These are phyloP conservation scores for Colletotrichum cordylinicola DNA, from an alignment of 2,329 filamentous ascomycete genomes.

Conservation along the genomic window DNA sequence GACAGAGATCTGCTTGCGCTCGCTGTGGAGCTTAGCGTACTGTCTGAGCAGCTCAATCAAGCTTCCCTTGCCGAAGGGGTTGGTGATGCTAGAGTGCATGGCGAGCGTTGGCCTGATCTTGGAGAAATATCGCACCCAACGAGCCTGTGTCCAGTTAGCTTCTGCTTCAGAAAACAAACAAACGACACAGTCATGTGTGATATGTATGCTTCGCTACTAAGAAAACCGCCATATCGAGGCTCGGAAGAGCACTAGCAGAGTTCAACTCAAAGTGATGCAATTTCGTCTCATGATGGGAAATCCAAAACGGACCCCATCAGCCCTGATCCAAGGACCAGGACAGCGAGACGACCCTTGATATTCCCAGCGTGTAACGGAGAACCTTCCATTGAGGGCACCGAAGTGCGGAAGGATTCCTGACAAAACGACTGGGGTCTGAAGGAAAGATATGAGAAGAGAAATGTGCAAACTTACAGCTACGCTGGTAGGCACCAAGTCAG, in stretches of 20 bases:
- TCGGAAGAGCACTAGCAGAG: conserved; percentile 66
- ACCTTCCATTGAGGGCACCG: conserved; percentile 71
- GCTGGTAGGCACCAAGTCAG: conserved; percentile 88
- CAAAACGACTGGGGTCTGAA: conserved; percentile 69
- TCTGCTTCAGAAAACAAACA: conserved; percentile 10
- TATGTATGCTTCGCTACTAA: conserved; percentile 98
- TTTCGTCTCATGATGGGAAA: conserved; percentile 74
- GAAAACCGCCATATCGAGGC: conserved; percentile 74
- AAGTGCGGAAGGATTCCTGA: conserved; percentile 83
- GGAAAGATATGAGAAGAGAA: conserved; percentile 28
- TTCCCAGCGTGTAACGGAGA: conserved; percentile 99
- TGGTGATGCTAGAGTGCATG: conserved; percentile 93
- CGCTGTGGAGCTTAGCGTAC: conserved; percentile 87
- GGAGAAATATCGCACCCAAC: conserved; percentile 88
- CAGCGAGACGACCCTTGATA: conserved; percentile 77
- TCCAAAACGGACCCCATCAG: conserved; percentile 91
- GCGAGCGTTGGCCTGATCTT: conserved; percentile 94
- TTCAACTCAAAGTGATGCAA: conserved; percentile 99
- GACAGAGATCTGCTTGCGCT: conserved; percentile 91
- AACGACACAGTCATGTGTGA: conserved; percentile 23
- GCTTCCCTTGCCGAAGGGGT: conserved; percentile 95
- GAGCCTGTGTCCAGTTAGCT: conserved; percentile 67
- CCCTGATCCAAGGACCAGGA: conserved; percentile 68
- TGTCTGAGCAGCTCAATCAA: conserved; percentile 91
- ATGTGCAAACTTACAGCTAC: conserved; percentile 81